Evolutionary conservation across 495 filamentous ascomycete species (phyloP).

Genomic region (Xylaria longipes): DNA sequence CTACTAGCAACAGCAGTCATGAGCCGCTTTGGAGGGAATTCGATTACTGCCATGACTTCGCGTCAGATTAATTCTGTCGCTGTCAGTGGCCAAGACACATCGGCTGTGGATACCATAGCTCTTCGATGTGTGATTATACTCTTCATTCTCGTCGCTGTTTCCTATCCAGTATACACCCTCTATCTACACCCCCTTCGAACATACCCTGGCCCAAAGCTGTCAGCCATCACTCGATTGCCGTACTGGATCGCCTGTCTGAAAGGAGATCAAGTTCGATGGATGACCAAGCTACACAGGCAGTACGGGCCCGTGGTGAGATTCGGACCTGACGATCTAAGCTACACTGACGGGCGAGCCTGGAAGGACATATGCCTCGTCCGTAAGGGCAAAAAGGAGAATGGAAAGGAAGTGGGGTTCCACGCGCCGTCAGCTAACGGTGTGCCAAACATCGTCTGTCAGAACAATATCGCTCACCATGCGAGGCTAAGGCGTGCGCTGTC

Average conservation of each 20-base stretch:
- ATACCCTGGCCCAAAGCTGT: slow-evolving; percentile 28
- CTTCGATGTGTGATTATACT: not conserved
- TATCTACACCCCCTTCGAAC: slow-evolving; percentile 27
- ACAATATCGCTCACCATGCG: slow-evolving; percentile 27
- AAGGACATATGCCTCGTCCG: slow-evolving; percentile 54
- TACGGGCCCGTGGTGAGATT: slow-evolving; percentile 54
- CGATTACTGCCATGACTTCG: not conserved
- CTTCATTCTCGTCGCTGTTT: slow-evolving; percentile 3
- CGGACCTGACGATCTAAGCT: slow-evolving; percentile 51
- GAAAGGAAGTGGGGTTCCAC: slow-evolving; percentile 25
- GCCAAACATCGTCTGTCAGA: slow-evolving; percentile 23
- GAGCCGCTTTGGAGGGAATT: not conserved
- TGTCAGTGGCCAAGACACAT: not conserved
- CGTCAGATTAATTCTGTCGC: not conserved
- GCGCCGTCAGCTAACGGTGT: slow-evolving; percentile 24
- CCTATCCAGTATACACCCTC: slow-evolving; percentile 22
- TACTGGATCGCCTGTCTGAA: slow-evolving; percentile 29
- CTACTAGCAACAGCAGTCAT: not conserved
- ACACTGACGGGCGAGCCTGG: slow-evolving; percentile 49
- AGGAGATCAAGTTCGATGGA: slow-evolving; percentile 30
- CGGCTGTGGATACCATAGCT: not conserved
- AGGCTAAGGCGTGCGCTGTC: slow-evolving; percentile 45
- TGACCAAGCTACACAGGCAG: slow-evolving; percentile 42
- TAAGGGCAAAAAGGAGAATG: slow-evolving; percentile 26
- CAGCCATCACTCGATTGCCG: slow-evolving; percentile 27